phyloP scores from a whole-genome alignment of 2,329 filamentous ascomycete genomes.

The Penicillium occitanis region DNA sequence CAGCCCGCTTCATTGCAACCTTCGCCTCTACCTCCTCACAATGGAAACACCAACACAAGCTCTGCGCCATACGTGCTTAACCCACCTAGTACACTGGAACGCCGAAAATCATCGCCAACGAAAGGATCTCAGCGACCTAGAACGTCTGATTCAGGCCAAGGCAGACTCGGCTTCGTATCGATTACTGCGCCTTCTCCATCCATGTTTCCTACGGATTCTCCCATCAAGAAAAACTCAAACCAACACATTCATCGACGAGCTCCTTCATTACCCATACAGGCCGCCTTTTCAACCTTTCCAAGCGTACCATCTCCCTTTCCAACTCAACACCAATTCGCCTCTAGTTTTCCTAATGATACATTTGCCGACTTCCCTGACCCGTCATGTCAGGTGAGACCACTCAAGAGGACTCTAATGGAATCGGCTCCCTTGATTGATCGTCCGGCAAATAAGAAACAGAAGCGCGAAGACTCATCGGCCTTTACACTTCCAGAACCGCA shows the following conservation, averaged over 20 bases:
- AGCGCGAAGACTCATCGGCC: conserved; percentile 54
- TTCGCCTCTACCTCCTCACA: conserved; percentile 52
- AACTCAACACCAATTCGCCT: conserved; percentile 51
- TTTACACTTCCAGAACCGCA: conserved; percentile 66
- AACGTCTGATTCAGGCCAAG: conserved; percentile 57
- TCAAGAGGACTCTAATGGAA: conserved; percentile 68
- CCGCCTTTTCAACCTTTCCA: conserved; percentile 53
- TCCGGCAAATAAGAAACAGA: conserved; percentile 64
- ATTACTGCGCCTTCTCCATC: conserved; percentile 49
- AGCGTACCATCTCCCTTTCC: conserved; percentile 42
- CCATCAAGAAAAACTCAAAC: conserved; percentile 44
- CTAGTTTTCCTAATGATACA: conserved; percentile 44
- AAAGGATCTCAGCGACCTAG: conserved; percentile 60
- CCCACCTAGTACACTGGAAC: conserved; percentile 51
- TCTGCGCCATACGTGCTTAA: conserved; percentile 65
- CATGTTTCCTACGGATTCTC: conserved; percentile 50
- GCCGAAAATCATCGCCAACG: conserved; percentile 63
- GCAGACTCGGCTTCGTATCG: conserved; percentile 64
- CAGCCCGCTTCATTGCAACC: conserved; percentile 49
- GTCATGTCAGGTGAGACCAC: conserved; percentile 45
- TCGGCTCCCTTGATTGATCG: conserved; percentile 71
- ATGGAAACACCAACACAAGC: conserved; percentile 47
- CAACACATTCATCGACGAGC: conserved; percentile 32
- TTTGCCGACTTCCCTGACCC: conserved; percentile 51
- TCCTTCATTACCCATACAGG: conserved; percentile 43